Conservation (phyloP, 495 filamentous ascomycete genomes). For the Penicillium steckii region DNA sequence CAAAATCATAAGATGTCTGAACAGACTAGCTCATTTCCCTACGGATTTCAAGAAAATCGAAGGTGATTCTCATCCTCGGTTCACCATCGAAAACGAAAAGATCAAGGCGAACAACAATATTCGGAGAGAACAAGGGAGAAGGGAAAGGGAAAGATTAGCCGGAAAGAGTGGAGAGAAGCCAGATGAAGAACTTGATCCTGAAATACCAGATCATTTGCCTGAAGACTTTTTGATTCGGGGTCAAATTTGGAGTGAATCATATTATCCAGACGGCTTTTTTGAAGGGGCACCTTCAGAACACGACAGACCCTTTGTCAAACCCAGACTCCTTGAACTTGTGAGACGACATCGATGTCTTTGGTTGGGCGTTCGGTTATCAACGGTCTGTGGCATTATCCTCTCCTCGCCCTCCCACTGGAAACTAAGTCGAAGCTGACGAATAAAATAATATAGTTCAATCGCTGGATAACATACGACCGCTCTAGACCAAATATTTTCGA, state of each 20-base stretch:
- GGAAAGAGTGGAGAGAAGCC: not conserved
- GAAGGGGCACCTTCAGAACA: conserved; percentile 66
- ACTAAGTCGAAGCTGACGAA: not conserved
- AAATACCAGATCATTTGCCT: conserved; percentile 59
- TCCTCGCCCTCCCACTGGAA: not conserved
- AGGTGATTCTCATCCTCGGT: conserved; percentile 46
- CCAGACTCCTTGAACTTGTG: conserved; percentile 58
- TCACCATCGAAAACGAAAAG: not conserved
- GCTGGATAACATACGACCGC: conserved; percentile 40
- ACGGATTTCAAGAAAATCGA: conserved; percentile 47
- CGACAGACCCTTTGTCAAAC: conserved; percentile 71
- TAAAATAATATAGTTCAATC: conserved; percentile 29
- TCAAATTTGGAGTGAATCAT: conserved; percentile 64
- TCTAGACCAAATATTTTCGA: conserved; percentile 21
- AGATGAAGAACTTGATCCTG: conserved; percentile 40
- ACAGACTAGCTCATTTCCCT: conserved; percentile 52
- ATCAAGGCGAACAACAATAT: not conserved
- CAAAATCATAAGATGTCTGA: conserved; percentile 61
- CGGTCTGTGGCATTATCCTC: conserved; percentile 28
- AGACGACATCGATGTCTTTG: conserved; percentile 74
- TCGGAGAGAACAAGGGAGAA: not conserved
- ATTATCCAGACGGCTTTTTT: conserved; percentile 74
- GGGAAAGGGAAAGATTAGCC: not conserved
- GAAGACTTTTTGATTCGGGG: conserved; percentile 85
- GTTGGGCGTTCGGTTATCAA: conserved; percentile 62